Percentiles rank a stretch among this genome's conserved stretches.
These are phyloP conservation scores for Nicotiana rustica DNA, from an alignment of 305 asterid genomes.

Conservation along the genomic window DNA sequence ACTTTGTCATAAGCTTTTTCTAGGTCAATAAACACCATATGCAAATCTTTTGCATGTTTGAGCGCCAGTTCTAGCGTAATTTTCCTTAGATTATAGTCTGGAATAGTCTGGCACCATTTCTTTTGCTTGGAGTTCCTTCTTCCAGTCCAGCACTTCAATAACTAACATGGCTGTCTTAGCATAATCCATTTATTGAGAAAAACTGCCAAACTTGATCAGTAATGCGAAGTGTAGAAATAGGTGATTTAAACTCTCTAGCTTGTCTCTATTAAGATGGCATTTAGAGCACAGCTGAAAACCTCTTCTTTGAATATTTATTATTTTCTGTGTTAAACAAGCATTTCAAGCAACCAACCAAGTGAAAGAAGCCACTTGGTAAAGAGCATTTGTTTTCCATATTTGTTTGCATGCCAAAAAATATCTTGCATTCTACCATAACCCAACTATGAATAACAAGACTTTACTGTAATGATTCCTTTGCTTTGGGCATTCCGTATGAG, in stretches of 20 bases:
- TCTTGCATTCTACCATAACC: too few species aligned
- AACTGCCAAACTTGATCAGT: background rate
- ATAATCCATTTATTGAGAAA: background rate
- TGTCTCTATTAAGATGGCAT: background rate
- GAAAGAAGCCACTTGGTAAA: background rate
- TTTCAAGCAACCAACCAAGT: background rate
- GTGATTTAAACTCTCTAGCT: background rate
- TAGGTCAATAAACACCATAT: too few species aligned
- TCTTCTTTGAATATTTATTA: background rate
- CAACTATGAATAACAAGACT: too few species aligned
- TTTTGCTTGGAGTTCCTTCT: background rate
- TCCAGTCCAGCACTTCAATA: background rate
- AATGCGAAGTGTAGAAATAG: background rate
- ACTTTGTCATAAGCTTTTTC: too few species aligned
- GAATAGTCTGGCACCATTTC: background rate
- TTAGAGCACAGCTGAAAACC: background rate
- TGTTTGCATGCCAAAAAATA: too few species aligned
- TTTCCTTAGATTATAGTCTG: background rate
- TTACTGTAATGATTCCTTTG: too few species aligned
- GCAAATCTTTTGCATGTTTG: too few species aligned
- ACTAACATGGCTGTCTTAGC: background rate
- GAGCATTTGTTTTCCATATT: conserved; percentile 13
- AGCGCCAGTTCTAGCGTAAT: too few species aligned
- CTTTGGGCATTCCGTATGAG: too few species aligned
- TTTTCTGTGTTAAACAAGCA: background rate